Conservation (phyloP, 768 basidiomycete genomes). For the Scleroderma bovista region DNA sequence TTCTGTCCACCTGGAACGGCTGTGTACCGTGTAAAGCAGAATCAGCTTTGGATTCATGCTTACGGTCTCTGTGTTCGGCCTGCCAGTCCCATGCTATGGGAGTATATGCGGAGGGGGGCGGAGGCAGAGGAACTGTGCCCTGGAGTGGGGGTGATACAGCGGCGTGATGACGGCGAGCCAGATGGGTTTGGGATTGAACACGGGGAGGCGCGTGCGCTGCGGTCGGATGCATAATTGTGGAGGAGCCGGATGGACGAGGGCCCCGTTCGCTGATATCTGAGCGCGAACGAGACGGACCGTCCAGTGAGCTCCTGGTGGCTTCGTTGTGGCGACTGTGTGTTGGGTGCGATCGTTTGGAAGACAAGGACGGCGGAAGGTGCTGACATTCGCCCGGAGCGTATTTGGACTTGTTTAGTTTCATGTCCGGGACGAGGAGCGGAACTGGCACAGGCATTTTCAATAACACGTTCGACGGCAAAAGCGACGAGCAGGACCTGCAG, state of each 20-base stretch:
- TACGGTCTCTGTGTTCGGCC: slow-evolving; percentile 64
- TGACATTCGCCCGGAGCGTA: slow-evolving; percentile 9
- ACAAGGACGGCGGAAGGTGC: neutral
- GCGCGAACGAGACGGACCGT: too few species aligned
- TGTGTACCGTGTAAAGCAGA: slow-evolving; percentile 53
- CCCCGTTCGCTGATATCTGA: too few species aligned
- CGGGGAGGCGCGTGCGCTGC: neutral
- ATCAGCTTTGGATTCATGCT: slow-evolving; percentile 58
- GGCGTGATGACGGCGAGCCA: too few species aligned
- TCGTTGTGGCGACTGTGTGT: neutral
- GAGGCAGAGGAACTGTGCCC: slow-evolving; percentile 18
- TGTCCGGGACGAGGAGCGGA: slow-evolving; percentile 7
- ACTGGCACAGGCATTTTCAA: slow-evolving; percentile 18
- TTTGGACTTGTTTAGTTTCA: slow-evolving; percentile 25
- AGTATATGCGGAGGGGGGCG: slow-evolving; percentile 4
- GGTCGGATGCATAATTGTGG: neutral
- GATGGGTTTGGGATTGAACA: neutral
- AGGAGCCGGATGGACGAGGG: too few species aligned
- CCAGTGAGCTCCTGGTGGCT: too few species aligned
- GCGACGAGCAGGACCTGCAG: neutral
- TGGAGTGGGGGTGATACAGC: slow-evolving; percentile 3
- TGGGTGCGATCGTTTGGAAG: neutral
- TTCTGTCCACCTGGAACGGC: slow-evolving; percentile 73
- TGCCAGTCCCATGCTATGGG: slow-evolving; percentile 65
- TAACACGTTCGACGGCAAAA: neutral